Evolutionary conservation across 2,329 filamentous ascomycete species (phyloP), one percentile per base, ranked within the genome.

Genomic region (Aspergillus carbonarius): DNA sequence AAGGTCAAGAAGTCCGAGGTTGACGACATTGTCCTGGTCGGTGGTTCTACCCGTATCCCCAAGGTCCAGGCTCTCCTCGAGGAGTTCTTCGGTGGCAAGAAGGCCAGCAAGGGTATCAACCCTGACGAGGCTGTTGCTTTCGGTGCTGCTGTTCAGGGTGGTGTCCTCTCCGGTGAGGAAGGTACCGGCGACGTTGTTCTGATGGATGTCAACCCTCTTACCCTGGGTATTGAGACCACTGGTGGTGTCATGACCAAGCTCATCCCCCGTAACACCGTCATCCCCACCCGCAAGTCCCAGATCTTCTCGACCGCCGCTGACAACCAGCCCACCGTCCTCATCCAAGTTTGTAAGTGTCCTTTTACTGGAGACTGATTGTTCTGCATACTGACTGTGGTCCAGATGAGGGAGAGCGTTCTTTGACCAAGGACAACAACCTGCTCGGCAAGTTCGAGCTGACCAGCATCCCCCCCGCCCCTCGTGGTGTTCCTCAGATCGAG

Each of bases 91-190:
- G 83, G 76, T 70, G 89, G 93, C 79, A 98, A 98, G 91, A 93
- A 95, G 85, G 92, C 93, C 70, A 93, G 90, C 86, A 98, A 98
- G 91, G 92, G 92, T 81, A 96, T 99, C 78, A 98, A 98, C 87
- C 95, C 95, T 70, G 95, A 99, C 75, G 95, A 98, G 85, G 95
- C 95, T 82, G 95, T 98, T 69, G 95, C 95, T 74, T 98, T 93
- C 77, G 95, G 95, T 82, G 95, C 95, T 65, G 93, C 95, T 69
- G 92, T 98, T 69, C 95, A 99, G 82, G 95, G 90, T 82, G 93
- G 93, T 89, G 88, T 98, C 74, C 85, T 99, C 63, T 90, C 92
- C 69, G 92, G 92, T 67, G 92, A 97, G 81, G 86, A 89, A 73
- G 89, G 88, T 73, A 90, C 91, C 63, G 83, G 80, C n/a, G 86